phyloP scores from a whole-genome alignment of 805 yeast genomes.

The Groenewaldozyma tartarivorans region DNA sequence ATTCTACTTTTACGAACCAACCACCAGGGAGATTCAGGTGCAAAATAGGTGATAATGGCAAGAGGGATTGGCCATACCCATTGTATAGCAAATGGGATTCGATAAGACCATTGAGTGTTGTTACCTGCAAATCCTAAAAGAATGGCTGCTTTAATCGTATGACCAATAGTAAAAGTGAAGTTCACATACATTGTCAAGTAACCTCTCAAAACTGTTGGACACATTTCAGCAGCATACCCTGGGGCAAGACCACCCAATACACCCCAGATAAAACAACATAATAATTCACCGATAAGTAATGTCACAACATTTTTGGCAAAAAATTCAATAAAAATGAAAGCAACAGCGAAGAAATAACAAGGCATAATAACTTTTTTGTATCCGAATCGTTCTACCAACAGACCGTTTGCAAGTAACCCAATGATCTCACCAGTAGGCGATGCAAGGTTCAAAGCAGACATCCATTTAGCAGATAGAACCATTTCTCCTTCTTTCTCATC shows the following conservation, averaged over 20 bases:
- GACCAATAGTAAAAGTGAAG: constrained; percentile 49
- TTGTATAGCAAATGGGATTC: constrained; percentile 50
- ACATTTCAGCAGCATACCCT: constrained; percentile 45
- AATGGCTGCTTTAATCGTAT: constrained; percentile 45
- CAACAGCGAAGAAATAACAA: constrained; percentile 18
- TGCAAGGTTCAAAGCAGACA: constrained; percentile 6
- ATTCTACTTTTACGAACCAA: constrained; percentile 33
- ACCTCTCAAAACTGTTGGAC: constrained; percentile 40
- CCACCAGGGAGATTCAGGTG: constrained; percentile 53
- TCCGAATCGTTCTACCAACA: constrained; percentile 1
- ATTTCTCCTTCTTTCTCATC: constrained; percentile 1
- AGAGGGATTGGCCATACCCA: constrained; percentile 52
- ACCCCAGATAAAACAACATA: constrained; percentile 41
- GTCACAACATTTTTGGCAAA: constrained; percentile 33
- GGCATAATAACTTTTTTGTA: constrained; percentile 29
- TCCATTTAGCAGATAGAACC: constrained; percentile 7
- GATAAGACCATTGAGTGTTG: constrained; percentile 33
- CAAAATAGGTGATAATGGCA: constrained; percentile 30
- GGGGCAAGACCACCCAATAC: constrained; percentile 41
- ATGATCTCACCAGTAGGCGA: constrained; percentile 31
- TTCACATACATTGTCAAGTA: constrained; percentile 43
- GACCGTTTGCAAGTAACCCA: constrained; percentile 39
- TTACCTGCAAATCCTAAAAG: constrained; percentile 26
- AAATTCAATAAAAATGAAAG: constrained; percentile 21
- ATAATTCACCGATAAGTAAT: constrained; percentile 29